A percentile compares a stretch with the other conserved stretches of the same genome.
These are phyloP conservation scores for Yamadazyma triangularis DNA, from an alignment of 1,139 yeast species.

Conservation along the genomic window DNA sequence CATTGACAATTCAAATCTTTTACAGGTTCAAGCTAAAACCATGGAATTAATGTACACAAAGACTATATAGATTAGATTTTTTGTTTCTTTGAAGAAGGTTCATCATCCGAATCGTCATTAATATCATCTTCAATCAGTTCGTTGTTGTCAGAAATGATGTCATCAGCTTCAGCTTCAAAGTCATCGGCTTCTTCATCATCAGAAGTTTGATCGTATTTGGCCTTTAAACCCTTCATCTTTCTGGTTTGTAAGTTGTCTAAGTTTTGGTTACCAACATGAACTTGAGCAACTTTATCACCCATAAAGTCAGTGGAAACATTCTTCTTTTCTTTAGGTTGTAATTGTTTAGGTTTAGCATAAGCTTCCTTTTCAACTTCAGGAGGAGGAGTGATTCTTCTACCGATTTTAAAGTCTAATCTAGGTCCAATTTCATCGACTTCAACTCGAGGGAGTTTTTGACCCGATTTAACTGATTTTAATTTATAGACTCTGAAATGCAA, in stretches of 20 bases:
- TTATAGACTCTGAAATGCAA: slow-evolving; percentile 90
- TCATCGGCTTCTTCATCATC: slow-evolving; percentile 50
- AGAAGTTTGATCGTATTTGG: slow-evolving; percentile 68
- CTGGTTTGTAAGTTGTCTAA: slow-evolving; percentile 86
- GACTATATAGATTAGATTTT: slow-evolving; percentile 12
- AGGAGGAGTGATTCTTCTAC: slow-evolving; percentile 79
- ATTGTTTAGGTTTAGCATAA: slow-evolving; percentile 70
- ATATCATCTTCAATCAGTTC: slow-evolving; percentile 12
- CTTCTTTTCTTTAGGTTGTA: slow-evolving; percentile 81
- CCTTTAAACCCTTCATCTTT: slow-evolving; percentile 97
- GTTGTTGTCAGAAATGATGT: slow-evolving; percentile 25
- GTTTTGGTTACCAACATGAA: slow-evolving; percentile 96
- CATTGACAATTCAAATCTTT: too few relatives aligned
- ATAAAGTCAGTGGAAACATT: slow-evolving; percentile 78
- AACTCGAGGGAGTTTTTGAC: slow-evolving; percentile 88
- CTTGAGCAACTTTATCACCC: slow-evolving; percentile 97
- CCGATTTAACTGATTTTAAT: slow-evolving; percentile 74
- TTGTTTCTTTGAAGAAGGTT: slow-evolving; percentile 34
- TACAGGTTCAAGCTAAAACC: too few relatives aligned
- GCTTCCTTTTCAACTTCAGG: slow-evolving; percentile 94
- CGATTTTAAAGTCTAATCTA: slow-evolving; percentile 86
- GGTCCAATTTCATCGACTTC: slow-evolving; percentile 97
- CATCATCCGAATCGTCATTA: slow-evolving; percentile 6
- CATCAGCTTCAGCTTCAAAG: slow-evolving; percentile 21
- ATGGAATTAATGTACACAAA: slow-evolving; percentile 1